Evolutionary conservation across 2,329 filamentous ascomycete species (phyloP).

Genomic region (Amesomyces nigricolor): DNA sequence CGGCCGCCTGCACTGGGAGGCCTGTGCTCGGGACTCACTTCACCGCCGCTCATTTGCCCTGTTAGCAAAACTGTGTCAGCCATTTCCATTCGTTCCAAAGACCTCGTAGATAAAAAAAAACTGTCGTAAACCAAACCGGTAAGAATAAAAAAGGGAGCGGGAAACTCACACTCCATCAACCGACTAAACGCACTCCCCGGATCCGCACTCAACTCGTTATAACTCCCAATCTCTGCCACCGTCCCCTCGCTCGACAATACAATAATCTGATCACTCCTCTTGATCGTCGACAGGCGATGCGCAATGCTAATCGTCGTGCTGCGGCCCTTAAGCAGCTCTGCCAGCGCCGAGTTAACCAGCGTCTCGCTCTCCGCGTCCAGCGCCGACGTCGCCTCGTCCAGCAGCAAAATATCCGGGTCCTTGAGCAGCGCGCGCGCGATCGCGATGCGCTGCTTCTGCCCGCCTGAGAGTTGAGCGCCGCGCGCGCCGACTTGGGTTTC

Average conservation of each 20-base stretch:
- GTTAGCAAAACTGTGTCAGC: too few species aligned
- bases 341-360: slow-evolving; percentile 85
- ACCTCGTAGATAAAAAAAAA: too few species aligned
- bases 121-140: too few species aligned
- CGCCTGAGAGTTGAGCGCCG: slow-evolving; percentile 88
- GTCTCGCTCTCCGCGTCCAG: slow-evolving; percentile 96
- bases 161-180: slow-evolving; percentile 74
- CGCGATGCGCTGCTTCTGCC: slow-evolving; percentile 95
- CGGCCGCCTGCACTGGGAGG: slow-evolving; percentile 32
- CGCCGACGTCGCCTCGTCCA: slow-evolving; percentile 94
- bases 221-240: slow-evolving; percentile 87
- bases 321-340: slow-evolving; percentile 71
- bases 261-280: slow-evolving; percentile 89
- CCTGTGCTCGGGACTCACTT: slow-evolving; percentile 43
- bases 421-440: slow-evolving; percentile 94
- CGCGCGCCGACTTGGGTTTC: slow-evolving; percentile 90
- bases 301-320: slow-evolving; percentile 98
- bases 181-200: slow-evolving; percentile 81
- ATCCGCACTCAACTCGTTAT: slow-evolving; percentile 66
- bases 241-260: slow-evolving; percentile 80
- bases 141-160: too few species aligned
- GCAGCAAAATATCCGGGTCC: slow-evolving; percentile 90
- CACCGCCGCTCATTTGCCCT: slow-evolving; percentile 81
- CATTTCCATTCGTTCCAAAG: too few species aligned
- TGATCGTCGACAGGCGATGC: slow-evolving; percentile 92